Conservation (phyloP, 371 early-diverging fungal species). For the Vairimorpha necatrix region DNA sequence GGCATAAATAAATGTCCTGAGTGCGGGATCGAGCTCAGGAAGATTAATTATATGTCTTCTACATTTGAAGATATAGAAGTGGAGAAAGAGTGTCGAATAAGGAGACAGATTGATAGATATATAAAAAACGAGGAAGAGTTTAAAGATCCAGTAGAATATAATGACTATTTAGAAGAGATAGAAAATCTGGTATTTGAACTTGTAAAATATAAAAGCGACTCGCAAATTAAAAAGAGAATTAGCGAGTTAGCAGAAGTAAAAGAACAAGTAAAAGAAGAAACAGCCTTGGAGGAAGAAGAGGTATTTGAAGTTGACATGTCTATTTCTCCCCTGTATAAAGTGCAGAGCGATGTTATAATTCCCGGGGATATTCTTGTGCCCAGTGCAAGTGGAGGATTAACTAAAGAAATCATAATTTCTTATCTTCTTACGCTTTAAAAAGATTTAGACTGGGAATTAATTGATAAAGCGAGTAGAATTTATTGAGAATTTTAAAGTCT, state of each 20-base stretch:
- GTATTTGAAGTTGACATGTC: neutral
- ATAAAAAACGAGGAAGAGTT: slow-evolving; percentile 55
- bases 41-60: slow-evolving; percentile 63
- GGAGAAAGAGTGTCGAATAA: slow-evolving; percentile 65
- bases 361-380: neutral
- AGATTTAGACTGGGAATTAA: neutral
- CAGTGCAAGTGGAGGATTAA: neutral
- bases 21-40: slow-evolving; percentile 61
- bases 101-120: slow-evolving; percentile 51
- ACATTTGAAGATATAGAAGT: slow-evolving; percentile 66
- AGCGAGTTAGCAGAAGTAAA: neutral
- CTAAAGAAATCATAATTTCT: slow-evolving; percentile 1
- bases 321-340: neutral
- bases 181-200: slow-evolving; percentile 61
- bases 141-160: slow-evolving; percentile 52
- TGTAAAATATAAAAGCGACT: slow-evolving; percentile 51
- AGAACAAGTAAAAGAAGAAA: neutral
- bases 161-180: slow-evolving; percentile 63
- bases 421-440: neutral
- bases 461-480: too few relatives aligned
- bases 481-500: too few relatives aligned
- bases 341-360: neutral
- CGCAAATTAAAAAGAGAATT: slow-evolving; percentile 44
- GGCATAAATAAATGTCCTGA: slow-evolving; percentile 65
- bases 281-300: neutral